Evolutionary conservation across 2,329 filamentous ascomycete genomes (phyloP), one percentile per base, ranked within the genome.

Genomic region (Lojkania enalia): DNA sequence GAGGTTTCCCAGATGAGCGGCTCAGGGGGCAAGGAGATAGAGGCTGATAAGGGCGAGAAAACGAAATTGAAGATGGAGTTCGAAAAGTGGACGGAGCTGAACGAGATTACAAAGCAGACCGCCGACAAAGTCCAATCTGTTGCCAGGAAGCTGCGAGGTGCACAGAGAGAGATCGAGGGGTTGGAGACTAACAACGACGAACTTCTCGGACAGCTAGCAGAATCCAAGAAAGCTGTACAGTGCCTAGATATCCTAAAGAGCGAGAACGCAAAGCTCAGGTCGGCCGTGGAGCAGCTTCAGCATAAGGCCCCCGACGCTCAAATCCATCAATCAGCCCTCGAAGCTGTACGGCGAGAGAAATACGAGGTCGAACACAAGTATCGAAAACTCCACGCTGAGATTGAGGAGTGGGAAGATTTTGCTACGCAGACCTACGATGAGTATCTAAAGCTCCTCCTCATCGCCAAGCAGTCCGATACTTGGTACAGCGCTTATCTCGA

Each of bases 151-250:
- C n/a, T 27, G 25, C 7, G n/a, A n/a, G 25, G 7, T 27, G n/a
- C 25, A n/a, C 7, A n/a, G 25, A n/a, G 25, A 27, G 47, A 51
- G 5, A 45, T 49, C 11, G 43, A 52, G 2, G 39, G 54, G 9
- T 31, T 61, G 12, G 43, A 51, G 37, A 48, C 9, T 9, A 43
- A 58, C 44, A 56, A 55, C 35, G 49, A 52, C 4, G 23, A 57
- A 0, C 55, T 57, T 3, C 23, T 60, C 14, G 48, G 33, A 15
- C 11, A 36, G 19, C 6, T 12, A 9, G 30, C 30, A 12, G 30
- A 33, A 15, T 11, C 16, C 9, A 16, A 33, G 14, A 33, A 33
- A 15, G 9, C 14, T 15, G 16, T 6, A 6, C 7, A 16, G 14
- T 7, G 7, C 9, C 7, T 33, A 6, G 14, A 9, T 16, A 9